Percentiles rank a stretch among this genome's conserved stretches.
phyloP scores from a whole-genome alignment of 202 grass and related monocot species.

The Zizania palustris region DNA sequence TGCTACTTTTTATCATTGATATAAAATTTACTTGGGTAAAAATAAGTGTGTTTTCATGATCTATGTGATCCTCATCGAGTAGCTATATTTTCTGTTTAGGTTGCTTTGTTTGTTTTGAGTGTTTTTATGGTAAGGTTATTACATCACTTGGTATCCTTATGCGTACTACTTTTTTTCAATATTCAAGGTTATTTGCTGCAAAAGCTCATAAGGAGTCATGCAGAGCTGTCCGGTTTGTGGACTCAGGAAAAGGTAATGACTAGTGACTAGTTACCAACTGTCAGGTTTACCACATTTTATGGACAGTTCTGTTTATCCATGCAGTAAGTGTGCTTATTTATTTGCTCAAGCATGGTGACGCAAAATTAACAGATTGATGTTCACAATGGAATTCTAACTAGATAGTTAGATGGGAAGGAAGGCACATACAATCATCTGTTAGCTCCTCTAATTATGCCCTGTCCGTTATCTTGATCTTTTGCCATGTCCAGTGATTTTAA shows the following conservation, averaged over 20 bases:
- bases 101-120: not conserved
- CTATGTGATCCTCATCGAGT: not conserved
- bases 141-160: conserved; percentile 11
- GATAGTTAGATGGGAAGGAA: not conserved
- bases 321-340: not conserved
- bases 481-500: conserved; percentile 64
- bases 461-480: conserved; percentile 3
- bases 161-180: not conserved
- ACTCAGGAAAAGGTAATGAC: conserved; percentile 77
- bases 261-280: not conserved
- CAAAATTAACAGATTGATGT: not conserved
- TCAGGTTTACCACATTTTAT: not conserved
- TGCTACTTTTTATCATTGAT: not conserved
- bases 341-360: not conserved
- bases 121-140: not conserved
- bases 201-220: conserved; percentile 80
- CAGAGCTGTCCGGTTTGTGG: conserved; percentile 79
- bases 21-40: not conserved
- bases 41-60: not conserved
- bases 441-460: conserved; percentile 16
- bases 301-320: not conserved
- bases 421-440: not conserved
- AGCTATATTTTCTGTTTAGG: not conserved
- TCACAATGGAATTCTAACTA: not conserved
- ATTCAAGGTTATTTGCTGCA: conserved; percentile 32